Evolutionary conservation across 2,329 filamentous ascomycete species (phyloP), one percentile per base, ranked within the genome.

Genomic region (Ascochyta viciae-villosae): DNA sequence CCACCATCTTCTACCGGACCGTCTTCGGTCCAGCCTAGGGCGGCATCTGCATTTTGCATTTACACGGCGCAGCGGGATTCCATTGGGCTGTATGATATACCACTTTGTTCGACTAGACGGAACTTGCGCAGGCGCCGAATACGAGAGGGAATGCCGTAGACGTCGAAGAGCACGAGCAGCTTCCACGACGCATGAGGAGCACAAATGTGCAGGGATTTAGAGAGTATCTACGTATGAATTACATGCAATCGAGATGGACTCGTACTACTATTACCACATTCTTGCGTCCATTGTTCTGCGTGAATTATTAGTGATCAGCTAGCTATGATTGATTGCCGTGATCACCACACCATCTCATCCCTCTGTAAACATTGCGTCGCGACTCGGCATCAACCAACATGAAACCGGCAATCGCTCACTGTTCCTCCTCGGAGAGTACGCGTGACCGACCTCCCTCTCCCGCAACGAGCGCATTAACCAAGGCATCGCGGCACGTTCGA

Each of bases 81-180:
- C 23, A 7, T 15, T 34, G 37, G 47, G 31, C 24, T 54, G 54
- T 43, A 58, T 24, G 46, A 54, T 58, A 58, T 50, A 54, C 55
- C 50, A 58, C 29, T 58, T 50, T 47, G 31, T 47, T 50, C 16
- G 6, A 24, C n/a, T 38, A 46, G 37, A 39, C 22, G 16, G 16
- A 19, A 39, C n/a, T 47, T 8, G 46, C 46, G 55, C 50, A 43
- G 50, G 49, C 42, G 54, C 39, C 22, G 15, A 13, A 19, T 5
- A 43, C 9, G 15, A 46, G n/a, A 23, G 35, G 33, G 27, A 39
- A 24, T 1, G 22, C 8, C 16, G 24, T 42, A 29, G 15, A 24
- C 44, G 49, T 52, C 43, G 47, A 42, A 50, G 43, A 56, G 53
- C 46, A 56, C 29, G 19, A 47, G 7, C 19, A 16, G 53, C 26